Conservation (phyloP, 2,329 filamentous ascomycete genomes). For the Cladosporium cucumerinum region DNA sequence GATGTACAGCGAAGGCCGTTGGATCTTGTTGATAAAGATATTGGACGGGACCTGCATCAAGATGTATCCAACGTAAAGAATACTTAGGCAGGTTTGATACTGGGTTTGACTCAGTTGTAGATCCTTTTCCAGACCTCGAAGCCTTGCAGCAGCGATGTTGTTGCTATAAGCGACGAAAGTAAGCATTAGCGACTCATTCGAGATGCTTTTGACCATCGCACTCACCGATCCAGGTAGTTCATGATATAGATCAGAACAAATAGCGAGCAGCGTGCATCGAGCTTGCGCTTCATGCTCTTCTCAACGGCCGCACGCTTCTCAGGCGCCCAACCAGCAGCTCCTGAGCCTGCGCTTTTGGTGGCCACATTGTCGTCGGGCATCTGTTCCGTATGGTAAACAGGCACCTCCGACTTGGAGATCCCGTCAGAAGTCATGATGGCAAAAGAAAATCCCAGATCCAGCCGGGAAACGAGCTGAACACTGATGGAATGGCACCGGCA, state of each 20-base stretch:
- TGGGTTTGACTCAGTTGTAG: conserved; percentile 54
- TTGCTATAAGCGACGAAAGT: conserved; percentile 34
- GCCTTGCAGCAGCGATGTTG: conserved; percentile 63
- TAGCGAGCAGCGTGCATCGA: conserved; percentile 67
- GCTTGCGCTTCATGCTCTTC: conserved; percentile 50
- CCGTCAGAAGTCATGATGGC: conserved; percentile 6
- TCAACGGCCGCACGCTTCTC: conserved; percentile 9
- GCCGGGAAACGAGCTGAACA: neutral
- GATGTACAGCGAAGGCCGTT: conserved; percentile 33
- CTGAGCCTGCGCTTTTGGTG: neutral
- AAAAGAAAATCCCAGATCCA: neutral
- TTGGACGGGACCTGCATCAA: conserved; percentile 39
- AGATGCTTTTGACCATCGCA: neutral
- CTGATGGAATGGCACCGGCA: neutral
- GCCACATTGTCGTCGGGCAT: conserved; percentile 10
- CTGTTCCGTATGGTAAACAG: conserved; percentile 27
- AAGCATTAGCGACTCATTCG: conserved; percentile 22
- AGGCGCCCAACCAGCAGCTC: conserved; percentile 21
- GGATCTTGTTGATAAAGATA: conserved; percentile 36
- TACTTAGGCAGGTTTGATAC: conserved; percentile 47
- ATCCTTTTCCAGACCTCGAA: conserved; percentile 63
- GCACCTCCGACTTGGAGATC: conserved; percentile 26
- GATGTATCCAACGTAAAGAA: conserved; percentile 42
- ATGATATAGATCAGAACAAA: conserved; percentile 47
- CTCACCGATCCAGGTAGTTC: conserved; percentile 30